Evolutionary conservation across 78 protist genomes (phyloP), one percentile per base, ranked within the genome.

Genomic region (Dictyostelium purpureum): DNA sequence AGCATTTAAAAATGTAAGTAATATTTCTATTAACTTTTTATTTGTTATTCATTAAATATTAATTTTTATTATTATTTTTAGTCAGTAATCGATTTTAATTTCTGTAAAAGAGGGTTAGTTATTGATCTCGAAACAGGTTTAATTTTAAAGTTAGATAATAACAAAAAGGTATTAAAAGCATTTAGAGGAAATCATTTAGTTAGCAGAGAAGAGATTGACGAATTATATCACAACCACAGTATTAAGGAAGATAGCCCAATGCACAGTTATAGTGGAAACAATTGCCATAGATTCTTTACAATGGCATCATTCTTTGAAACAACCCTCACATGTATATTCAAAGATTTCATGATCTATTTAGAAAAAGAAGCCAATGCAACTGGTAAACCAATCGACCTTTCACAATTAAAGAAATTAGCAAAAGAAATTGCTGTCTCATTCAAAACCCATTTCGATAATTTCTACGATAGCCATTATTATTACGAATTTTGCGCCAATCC

Each of bases 231-330:
- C 10, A 47, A 65, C 19, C 61, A 28, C 47, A 7, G 16, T 0
- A 52, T 43, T 49, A 38, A 40, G 1, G n/a, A 28, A n/a, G 11
- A 54, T 33, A n/a, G 67, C 1, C 92, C 92, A 28, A 45, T 85
- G 14, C 45, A 33, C 7, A 19, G 45, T 49, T 85, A 57, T 70
- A 49, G 18, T 45, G 92, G 92, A 21, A 5, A 26, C 1, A 54
- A 35, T 28, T 31, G 28, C 52, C 10, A 37, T 18, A 45, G 92
- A 37, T 85, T 74, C 92, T 73, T 85, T 52, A 37, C 77, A 28
- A 40, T 85, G 80, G 45, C 37, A 6, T 73, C 92, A 28, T 73
- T 37, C 47, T 85, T 85, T 73, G 92, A 85, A 33, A 16, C 66
- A 19, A 63, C 92, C 3, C 21, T 45, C 14, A 28, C 77, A n/a